These are phyloP conservation scores for Suillus paluster DNA, from an alignment of 768 basidiomycete genomes.

Conservation along the genomic window DNA sequence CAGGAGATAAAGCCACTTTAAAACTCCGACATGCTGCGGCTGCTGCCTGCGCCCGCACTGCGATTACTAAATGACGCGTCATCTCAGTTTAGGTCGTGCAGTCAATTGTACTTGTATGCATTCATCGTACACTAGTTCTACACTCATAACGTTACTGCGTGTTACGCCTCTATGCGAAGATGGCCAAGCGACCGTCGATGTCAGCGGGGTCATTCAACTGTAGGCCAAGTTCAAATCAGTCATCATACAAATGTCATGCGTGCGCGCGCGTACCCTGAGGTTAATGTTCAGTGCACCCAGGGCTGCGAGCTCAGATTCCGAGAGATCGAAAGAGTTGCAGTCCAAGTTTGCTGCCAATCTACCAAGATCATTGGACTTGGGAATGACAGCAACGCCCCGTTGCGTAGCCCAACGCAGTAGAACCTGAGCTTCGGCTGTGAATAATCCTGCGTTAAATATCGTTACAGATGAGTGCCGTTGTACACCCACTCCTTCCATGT, in stretches of 20 bases:
- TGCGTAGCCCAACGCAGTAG: conserved; percentile 82
- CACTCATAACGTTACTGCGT: conserved; percentile 7
- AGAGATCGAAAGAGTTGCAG: conserved; percentile 52
- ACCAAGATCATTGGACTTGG: conserved; percentile 59
- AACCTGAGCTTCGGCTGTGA: conserved; percentile 58
- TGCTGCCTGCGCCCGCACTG: conserved; percentile 4
- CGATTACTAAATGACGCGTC: too few relatives aligned
- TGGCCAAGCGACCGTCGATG: conserved; percentile 65
- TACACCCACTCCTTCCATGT: conserved; percentile 54
- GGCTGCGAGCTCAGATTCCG: conserved; percentile 56
- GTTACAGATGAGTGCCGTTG: not conserved
- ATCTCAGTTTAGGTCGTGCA: not conserved
- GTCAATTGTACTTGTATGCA: not conserved
- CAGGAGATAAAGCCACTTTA: conserved; percentile 33
- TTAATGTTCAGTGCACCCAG: conserved; percentile 66
- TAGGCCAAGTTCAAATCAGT: conserved; percentile 9
- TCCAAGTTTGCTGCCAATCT: conserved; percentile 52
- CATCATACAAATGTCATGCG: not conserved
- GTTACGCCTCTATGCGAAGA: conserved; percentile 62
- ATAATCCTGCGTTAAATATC: not conserved
- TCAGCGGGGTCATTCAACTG: conserved; percentile 75
- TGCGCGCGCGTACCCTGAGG: conserved; percentile 53
- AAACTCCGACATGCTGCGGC: conserved; percentile 50
- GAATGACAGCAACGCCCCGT: conserved; percentile 73
- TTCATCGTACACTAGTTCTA: conserved; percentile 9